Base-by-base conservation (phyloP, 805 yeast genomes). In the Pichia paraexigua region DNA sequence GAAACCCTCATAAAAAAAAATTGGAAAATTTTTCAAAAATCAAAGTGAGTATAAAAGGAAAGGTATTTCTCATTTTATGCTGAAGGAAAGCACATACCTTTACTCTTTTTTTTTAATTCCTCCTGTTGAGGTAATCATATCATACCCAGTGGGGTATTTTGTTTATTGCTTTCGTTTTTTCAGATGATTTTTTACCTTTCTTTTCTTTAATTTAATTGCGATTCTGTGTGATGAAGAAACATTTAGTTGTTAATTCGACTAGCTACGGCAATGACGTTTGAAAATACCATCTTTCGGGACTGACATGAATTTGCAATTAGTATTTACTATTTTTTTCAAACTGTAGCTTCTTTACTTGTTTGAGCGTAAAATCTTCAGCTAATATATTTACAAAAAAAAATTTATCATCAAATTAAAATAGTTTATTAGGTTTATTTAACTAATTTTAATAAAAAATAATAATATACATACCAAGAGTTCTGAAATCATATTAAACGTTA, bases 281-380 rank as follows among this genome's bases (percentile, higher is more conserved):
- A 50, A 48, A 45, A 43, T 52, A 57, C 60, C 60, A 57, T 57
- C 60, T 57, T 57, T 57, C 60, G 60, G 60, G 60, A 51, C 60
- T 57, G 60, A 55, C 52, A 46, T 45, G 44, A 44, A 40, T 44
- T 40, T 40, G 44, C 28, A n/a, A 42, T 42, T 42, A 41, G 6
- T 4, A 17, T 5, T 42, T 11, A 15, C 6, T 15, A 3, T 22
- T 1, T 22, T 22, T 15, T 41, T 13, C 3, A 21, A 15, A 32
- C 3, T 32, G 40, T 45, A 43, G 28, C 11, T 41, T 22, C n/a
- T n/a, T 41, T 41, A 22, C 10, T 9, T 22, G 13, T 41, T 41
- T 41, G 12, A 39, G 17, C 30, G 3, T 27, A 27, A 27, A 10
- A 27, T 10, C 3, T 10, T 6, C 30, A 10, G 12, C 11, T 11